Base-by-base conservation (phyloP, 495 filamentous ascomycete species). In the Niebla homalea region DNA sequence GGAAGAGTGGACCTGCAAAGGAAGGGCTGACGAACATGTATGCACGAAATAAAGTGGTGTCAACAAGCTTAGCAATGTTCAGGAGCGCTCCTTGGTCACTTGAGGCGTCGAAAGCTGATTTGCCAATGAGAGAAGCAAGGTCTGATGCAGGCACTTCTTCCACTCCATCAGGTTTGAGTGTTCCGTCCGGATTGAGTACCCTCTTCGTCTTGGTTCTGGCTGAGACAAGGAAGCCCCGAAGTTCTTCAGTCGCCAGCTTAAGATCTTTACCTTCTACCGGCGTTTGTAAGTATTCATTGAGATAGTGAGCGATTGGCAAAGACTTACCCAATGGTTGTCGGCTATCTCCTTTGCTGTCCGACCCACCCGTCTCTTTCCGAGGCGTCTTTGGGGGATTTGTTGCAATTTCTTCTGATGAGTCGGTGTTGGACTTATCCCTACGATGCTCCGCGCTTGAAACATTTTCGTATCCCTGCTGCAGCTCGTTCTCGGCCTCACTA, bases 31-130 rank as follows among this genome's bases (percentile, higher is more conserved):
- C 85, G 54, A 86, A 87, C 85, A 97, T 96, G 60, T 92, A 89
- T 2, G 86, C 82, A 21, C 90, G 78, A 68, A 99, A 99, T 1
- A 97, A 73, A 2, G 88, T 89, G 1, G 92, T 97, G 60, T 99
- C 92, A 18, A 99, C 84, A 2, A 94, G 64, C 37, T 73, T 80
- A 21, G 88, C 94, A 2, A 83, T 85, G 38, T 81, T 71, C 12
- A 79, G 74, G 12, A 97, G 77, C 18, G 77, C 62, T 54, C 83
- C 76, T 53, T 86, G 83, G 50, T 86, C 77, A 48, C 75, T 67
- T n/a, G 79, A 69, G 35, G 69, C 64, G 45, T 70, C 59, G 5
- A 53, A 50, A 18, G 64, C 40, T 19, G 46, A 29, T 29, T 61
- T 51, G 16, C 44, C 35, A 21, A 67, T 22, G 75, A 72, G 35